These are phyloP conservation scores for Apiospora arundinis DNA, from an alignment of 2,329 filamentous ascomycete species.

Conservation along the genomic window DNA sequence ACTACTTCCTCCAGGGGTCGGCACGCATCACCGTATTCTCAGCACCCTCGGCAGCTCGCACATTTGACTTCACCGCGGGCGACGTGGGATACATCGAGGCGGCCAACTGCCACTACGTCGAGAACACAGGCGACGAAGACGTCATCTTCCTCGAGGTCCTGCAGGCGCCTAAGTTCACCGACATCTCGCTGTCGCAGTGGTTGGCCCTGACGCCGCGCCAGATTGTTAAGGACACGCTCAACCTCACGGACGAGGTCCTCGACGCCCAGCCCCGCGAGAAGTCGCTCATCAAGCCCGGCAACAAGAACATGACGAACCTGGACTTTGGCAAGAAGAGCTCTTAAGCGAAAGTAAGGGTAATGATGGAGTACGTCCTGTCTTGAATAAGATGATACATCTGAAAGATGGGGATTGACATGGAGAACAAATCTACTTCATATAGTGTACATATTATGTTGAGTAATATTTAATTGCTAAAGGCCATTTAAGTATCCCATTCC, in stretches of 20 bases:
- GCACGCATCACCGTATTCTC: conserved; percentile 62
- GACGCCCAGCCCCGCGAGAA: conserved; percentile 48
- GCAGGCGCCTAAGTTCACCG: conserved; percentile 56
- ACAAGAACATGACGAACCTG: conserved; percentile 43
- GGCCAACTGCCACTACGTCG: conserved; percentile 62
- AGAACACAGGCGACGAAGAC: conserved; percentile 65
- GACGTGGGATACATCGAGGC: conserved; percentile 66
- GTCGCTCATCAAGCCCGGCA: conserved; percentile 49
- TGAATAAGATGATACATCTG: no score
- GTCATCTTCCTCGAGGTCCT: conserved; percentile 66
- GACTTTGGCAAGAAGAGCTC: conserved; percentile 29
- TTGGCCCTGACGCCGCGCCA: conserved; percentile 62
- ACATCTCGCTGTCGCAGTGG: conserved; percentile 65
- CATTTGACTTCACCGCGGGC: conserved; percentile 65
- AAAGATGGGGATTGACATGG: no score
- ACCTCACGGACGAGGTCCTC: conserved; percentile 44
- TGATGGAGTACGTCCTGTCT: no score
- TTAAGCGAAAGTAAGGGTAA: not conserved
- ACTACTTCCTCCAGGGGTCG: conserved; percentile 62
- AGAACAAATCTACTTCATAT: no score
- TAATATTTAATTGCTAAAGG: no score
- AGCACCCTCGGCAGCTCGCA: conserved; percentile 56
- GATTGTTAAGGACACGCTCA: conserved; percentile 63
- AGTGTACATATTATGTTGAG: no score
- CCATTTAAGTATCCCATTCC: no score